Conservation (phyloP, 495 filamentous ascomycete species). For the Pseudomonodictys pantanalensis region DNA sequence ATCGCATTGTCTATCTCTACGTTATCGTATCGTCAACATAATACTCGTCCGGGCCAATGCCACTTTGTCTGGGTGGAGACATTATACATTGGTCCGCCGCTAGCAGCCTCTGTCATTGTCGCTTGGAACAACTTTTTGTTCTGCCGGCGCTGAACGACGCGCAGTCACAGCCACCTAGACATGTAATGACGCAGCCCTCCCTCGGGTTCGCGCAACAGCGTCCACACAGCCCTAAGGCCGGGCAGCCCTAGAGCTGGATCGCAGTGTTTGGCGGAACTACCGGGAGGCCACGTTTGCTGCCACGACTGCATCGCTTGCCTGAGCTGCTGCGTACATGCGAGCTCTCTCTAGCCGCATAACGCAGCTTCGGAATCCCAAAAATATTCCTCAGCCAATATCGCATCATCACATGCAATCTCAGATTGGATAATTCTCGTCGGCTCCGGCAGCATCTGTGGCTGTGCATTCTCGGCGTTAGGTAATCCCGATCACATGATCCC, state of each 20-base stretch:
- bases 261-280: constrained; percentile 21
- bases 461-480: constrained; percentile 11
- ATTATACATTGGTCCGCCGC: neutral
- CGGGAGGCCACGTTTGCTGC: constrained; percentile 32
- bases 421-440: neutral
- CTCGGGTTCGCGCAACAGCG: constrained; percentile 17
- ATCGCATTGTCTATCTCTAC: neutral
- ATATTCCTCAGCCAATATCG: constrained; percentile 10
- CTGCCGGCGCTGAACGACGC: neutral
- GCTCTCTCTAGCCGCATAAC: constrained; percentile 21
- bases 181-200: constrained; percentile 11
- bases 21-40: neutral
- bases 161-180: neutral
- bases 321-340: constrained; percentile 16
- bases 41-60: neutral
- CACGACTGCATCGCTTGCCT: constrained; percentile 22
- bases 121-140: neutral
- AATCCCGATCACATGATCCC: constrained; percentile 7
- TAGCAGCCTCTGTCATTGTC: neutral
- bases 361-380: constrained; percentile 21
- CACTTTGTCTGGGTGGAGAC: neutral
- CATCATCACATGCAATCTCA: constrained; percentile 2
- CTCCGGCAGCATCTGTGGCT: constrained; percentile 10
- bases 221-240: constrained; percentile 13
- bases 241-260: constrained; percentile 16